phyloP scores from a whole-genome alignment of 2,329 filamentous ascomycete genomes.

The Onygenales sp. region DNA sequence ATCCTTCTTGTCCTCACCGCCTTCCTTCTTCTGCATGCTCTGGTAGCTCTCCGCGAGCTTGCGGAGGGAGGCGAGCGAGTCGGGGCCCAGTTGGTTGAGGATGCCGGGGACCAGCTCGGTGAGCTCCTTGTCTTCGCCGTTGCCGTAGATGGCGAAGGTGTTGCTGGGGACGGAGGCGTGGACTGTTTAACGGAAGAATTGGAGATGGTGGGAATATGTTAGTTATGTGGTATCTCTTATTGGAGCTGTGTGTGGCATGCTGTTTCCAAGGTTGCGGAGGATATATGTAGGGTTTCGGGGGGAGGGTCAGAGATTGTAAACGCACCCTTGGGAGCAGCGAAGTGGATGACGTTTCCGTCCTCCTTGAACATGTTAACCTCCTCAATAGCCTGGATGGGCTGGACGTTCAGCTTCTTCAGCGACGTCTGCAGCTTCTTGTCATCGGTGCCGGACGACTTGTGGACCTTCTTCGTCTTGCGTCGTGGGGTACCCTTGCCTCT shows the following conservation, averaged over 20 bases:
- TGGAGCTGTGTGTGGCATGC: not conserved
- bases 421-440: slow-evolving; percentile 99
- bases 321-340: slow-evolving; percentile 92
- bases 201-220: not conserved
- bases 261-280: not conserved
- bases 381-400: slow-evolving; percentile 98
- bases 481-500: slow-evolving; percentile 97
- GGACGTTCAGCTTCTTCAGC: slow-evolving; percentile 99
- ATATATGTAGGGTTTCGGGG: not conserved
- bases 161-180: slow-evolving; percentile 95
- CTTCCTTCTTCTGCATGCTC: slow-evolving; percentile 92
- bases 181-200: slow-evolving; percentile 46
- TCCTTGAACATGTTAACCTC: slow-evolving; percentile 99
- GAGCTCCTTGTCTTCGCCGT: slow-evolving; percentile 98
- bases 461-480: slow-evolving; percentile 96
- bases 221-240: not conserved
- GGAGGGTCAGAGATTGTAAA: slow-evolving; percentile 14
- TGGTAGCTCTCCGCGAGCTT: slow-evolving; percentile 99
- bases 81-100: slow-evolving; percentile 97
- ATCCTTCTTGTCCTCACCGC: slow-evolving; percentile 62
- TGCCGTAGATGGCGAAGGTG: slow-evolving; percentile 99
- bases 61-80: slow-evolving; percentile 92
- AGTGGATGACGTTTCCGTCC: slow-evolving; percentile 99
- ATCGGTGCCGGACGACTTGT: slow-evolving; percentile 84
- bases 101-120: slow-evolving; percentile 98